phyloP scores from a whole-genome alignment of 2,329 filamentous ascomycete genomes.

The Aspergillus brasiliensis region DNA sequence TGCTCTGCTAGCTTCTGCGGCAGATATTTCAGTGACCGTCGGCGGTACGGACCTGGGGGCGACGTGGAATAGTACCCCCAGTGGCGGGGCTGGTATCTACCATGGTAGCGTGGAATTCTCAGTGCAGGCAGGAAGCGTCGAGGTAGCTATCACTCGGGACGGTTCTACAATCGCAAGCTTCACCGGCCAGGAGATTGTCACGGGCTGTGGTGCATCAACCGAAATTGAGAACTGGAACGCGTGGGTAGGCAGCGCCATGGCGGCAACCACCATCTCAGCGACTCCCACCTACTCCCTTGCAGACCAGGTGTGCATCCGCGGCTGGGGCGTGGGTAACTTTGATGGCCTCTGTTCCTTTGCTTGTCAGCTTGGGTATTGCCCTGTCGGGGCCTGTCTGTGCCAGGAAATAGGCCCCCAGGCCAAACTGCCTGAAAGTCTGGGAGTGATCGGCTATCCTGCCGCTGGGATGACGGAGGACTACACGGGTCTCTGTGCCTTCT shows the following conservation, averaged over 20 bases:
- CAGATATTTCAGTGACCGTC: conserved; percentile 32
- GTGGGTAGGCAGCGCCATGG: conserved; percentile 1
- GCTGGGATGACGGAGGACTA: conserved; percentile 14
- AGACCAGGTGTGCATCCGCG: neutral
- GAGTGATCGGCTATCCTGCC: conserved; percentile 11
- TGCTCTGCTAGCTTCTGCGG: conserved; percentile 35
- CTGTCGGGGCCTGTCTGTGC: conserved; percentile 13
- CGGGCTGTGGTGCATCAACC: neutral
- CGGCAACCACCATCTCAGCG: neutral
- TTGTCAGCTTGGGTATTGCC: conserved; percentile 4
- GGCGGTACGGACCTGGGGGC: conserved; percentile 16
- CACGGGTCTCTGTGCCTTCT: conserved; percentile 16
- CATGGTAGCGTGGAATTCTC: conserved; percentile 27
- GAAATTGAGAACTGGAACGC: neutral
- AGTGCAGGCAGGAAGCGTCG: neutral
- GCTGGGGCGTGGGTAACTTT: conserved; percentile 2
- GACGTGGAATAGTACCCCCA: conserved; percentile 16
- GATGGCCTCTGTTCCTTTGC: neutral
- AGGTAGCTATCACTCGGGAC: conserved; percentile 3
- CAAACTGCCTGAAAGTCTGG: conserved; percentile 7
- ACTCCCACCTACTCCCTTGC: neutral
- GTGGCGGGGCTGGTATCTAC: conserved; percentile 33
- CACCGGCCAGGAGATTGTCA: neutral
- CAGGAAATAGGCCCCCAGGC: neutral
- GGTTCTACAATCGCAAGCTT: neutral